Evolutionary conservation across 768 basidiomycete genomes (phyloP).

Genomic region (Tremella fuciformis): DNA sequence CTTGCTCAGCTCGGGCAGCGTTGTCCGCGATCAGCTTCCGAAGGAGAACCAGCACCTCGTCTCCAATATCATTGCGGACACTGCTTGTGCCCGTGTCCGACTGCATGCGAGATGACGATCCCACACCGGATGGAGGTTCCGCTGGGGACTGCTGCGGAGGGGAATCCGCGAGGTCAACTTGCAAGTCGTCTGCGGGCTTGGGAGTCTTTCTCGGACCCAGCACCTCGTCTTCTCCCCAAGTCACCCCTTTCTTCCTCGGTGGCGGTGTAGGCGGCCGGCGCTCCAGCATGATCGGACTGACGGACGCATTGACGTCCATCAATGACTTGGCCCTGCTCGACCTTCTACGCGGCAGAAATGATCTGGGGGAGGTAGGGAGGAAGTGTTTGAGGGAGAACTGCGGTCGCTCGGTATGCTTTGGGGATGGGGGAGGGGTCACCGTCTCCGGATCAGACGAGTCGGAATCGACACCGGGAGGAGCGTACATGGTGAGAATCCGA

Average conservation of each 20-base stretch:
- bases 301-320: not conserved
- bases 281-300: no score
- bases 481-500: conserved; percentile 14
- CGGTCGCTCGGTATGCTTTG: conserved; percentile 2
- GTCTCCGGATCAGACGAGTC: conserved; percentile 18
- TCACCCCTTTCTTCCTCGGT: conserved; percentile 18
- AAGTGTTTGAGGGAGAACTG: conserved; percentile 25
- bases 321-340: conserved; percentile 3
- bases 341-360: not conserved
- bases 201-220: not conserved
- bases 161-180: not conserved
- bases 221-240: not conserved
- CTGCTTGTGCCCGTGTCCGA: not conserved
- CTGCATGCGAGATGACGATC: not conserved
- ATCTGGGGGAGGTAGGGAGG: not conserved
- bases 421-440: conserved; percentile 8
- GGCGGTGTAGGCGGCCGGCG: conserved; percentile 6
- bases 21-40: conserved; percentile 13
- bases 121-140: not conserved
- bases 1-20: not conserved
- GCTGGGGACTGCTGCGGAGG: not conserved
- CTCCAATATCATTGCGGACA: conserved; percentile 5
- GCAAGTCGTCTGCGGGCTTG: not conserved
- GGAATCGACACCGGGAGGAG: conserved; percentile 25
- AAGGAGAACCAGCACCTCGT: conserved; percentile 15